Evolutionary conservation across 768 basidiomycete genomes (phyloP), one percentile per base, ranked within the genome.

Genomic region (Lactifluus volemus): DNA sequence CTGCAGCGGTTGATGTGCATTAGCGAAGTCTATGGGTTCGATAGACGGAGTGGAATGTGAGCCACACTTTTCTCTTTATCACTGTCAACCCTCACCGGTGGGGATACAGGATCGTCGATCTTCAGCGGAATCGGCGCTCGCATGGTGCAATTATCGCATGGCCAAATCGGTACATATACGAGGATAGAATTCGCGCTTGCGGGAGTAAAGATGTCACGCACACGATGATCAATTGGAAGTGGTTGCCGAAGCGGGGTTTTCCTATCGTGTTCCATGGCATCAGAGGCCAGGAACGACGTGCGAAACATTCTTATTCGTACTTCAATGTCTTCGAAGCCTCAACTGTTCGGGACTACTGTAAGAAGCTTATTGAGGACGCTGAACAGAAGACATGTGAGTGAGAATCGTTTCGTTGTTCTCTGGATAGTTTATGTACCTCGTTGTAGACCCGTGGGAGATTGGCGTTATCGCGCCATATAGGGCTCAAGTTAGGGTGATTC

Each of bases 121-220:
- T 66, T 19, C 56, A 53, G 54, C 38, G 19, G 57, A 66, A 66
- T 38, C 65, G 65, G 25, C 64, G 65, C 39, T 66, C 65, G 6
- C 65, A 66, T 29, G 59, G 53, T 21, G 73, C 74, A 8, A 85
- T 87, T 49, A 70, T 86, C 19, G 59, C 73, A 3, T 85, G 81
- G 70, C 77, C 84, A 1, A 86, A 86, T 63, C 69, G 77, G n/a
- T 61, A 67, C 52, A 74, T 78, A 63, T 78, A 78, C 64, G 64
- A 67, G 8, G 67, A 67, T 42, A 73, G 72, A 11, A 71, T 78
- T 19, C 66, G 70, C 29, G 66, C 71, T 0, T 60, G 63, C 47
- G 77, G 69, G 2, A 64, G 71, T 21, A 56, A 55, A 2, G 60
- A 53, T 0, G 52, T 72, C 15, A 71, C 73, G 66, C 58, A 68